Base-by-base conservation (phyloP, 2,329 filamentous ascomycete genomes). In the Bipolaris bicolor region DNA sequence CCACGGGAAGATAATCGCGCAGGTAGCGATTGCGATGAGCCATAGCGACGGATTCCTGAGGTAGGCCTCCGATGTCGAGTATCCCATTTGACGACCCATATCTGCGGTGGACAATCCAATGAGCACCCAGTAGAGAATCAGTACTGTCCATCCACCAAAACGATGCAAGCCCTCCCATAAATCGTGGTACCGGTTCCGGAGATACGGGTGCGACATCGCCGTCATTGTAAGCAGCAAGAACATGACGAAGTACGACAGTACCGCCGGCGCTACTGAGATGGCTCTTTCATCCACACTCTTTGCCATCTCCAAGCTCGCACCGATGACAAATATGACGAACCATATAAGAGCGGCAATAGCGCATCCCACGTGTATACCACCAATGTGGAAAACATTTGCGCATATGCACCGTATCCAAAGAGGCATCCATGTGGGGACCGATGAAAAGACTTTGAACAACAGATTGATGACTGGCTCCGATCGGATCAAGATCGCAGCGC, bases 1-100 rank as follows among this genome's bases (percentile, higher is more conserved):
- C 90, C 91, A 96, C 0, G 91, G 90, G 53, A 90, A 87, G 45
- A 89, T 81, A 65, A 94, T 84, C 64, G 88, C 86, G 45, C 83
- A 72, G 1, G 90, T 91, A 46, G 87, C 86, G 36, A 86, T 73
- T 26, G 86, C 69, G 16, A 95, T 80, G 63, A 92, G 84, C 89
- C 90, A 95, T 71, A 94, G 84, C 1, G 66, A 61, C 6, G 71
- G 65, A 11, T 69, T 67, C n/a, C 50, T 57, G 7, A 69, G 49
- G 40, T 68, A 74, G 1, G 72, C 69, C 31, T 63, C 54, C 10
- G 66, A 66, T 5, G 65, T 55, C 7, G 66, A 48, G 9, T 33
- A 7, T 3, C 11, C 36, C 5, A 63, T 47, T 20, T 39, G 46
- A 15, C 53, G 52, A 9, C 61, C 60, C 20, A 74, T 57, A 18